Evolutionary conservation across 306 rosid genomes (phyloP), one percentile per base, ranked within the genome.

Genomic region (Potentilla sterilis): DNA sequence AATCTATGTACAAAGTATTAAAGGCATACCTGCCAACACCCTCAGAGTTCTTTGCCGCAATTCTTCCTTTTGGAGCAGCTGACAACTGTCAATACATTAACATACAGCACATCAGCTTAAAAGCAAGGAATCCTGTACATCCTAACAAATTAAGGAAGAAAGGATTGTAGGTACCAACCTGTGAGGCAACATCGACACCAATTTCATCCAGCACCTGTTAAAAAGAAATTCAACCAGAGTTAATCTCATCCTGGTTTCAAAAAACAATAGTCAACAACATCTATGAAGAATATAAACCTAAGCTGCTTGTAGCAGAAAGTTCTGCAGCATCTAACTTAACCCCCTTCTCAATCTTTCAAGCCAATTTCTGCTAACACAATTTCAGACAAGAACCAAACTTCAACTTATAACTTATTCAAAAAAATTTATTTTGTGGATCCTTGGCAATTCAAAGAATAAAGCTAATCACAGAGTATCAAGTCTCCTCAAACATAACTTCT

Each of bases 191-290:
- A 78, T 92, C 98, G 19, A 96, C 93, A 21, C 99, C 99, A 28
- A 96, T 95, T 90, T 95, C 99, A 72, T 95, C 99, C 4, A 95
- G 93, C 75, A 95, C 99, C 99, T 95, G 92, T 63, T 51, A 77
- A 78, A 69, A 57, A 72, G 47, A 34, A 64, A 63, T n/a, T 49
- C 11, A 22, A 71, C 7, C 21, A 73, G 21, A 44, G 55, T 69
- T 67, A 95, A 47, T 80, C 65, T 72, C 59, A 76, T 82, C 64
- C 76, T 49, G 47, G 42, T 75, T 59, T 67, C 28, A 42, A 81
- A 63, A 51, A 67, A 73, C 80, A 66, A 51, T 76, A 83, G 69
- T 76, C 65, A 75, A 69, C 9, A 34, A 52, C 34, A 54, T 48
- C 65, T 14, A 63, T 42, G 44, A 57, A 77, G 38, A 37, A 51